Conservation (phyloP, 208 protist species). For the Leishmania mexicana region DNA sequence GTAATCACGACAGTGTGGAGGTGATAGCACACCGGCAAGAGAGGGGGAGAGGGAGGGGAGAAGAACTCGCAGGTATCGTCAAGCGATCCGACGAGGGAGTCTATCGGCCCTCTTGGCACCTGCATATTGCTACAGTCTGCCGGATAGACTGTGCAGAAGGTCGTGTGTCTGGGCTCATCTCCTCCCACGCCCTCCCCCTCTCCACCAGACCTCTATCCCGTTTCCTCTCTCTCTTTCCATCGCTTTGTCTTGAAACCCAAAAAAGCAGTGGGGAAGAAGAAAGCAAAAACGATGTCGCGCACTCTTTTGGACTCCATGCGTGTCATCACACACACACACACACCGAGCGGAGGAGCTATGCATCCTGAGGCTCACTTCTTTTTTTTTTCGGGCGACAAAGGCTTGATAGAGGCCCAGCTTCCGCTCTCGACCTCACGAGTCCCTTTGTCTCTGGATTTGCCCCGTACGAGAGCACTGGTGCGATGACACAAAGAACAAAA, state of each 20-base stretch:
- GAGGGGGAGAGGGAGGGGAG: not conserved
- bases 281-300: too few relatives aligned
- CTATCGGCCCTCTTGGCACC: not conserved
- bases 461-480: not conserved
- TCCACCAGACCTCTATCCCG: not conserved
- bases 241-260: not conserved
- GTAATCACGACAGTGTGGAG: not conserved
- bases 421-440: not conserved
- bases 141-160: not conserved
- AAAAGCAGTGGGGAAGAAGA: not conserved
- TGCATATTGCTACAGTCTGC: not conserved
- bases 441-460: not conserved
- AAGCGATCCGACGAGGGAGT: not conserved
- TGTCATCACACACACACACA: not conserved
- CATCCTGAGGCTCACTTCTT: not conserved
- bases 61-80: not conserved
- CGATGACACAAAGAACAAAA: not conserved
- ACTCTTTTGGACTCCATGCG: not conserved
- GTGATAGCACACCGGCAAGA: not conserved
- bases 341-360: not conserved
- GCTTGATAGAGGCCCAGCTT: not conserved
- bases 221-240: not conserved
- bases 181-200: not conserved
- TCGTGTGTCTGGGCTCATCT: not conserved
- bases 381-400: not conserved